These are phyloP conservation scores for Coemansia sp. DNA, from an alignment of 192 early-diverging fungal genomes.

Conservation along the genomic window DNA sequence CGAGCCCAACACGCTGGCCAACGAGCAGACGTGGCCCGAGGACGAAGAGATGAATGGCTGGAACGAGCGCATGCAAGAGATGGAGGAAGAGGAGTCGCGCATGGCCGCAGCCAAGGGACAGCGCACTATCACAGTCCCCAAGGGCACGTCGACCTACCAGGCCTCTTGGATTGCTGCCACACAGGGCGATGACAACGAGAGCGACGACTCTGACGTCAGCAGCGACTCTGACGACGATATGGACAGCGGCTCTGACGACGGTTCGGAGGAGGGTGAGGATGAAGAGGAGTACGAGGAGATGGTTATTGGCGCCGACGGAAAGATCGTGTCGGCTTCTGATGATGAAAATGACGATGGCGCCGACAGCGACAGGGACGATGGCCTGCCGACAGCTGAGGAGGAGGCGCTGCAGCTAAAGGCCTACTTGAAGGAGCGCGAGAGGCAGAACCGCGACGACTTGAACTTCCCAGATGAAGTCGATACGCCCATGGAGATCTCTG, in stretches of 20 bases:
- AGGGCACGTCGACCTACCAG: constrained; percentile 96
- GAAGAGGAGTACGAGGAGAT: constrained; percentile 37
- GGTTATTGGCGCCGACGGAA: constrained; percentile 10
- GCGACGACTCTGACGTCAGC: constrained; percentile 54
- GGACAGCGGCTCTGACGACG: constrained; percentile 49
- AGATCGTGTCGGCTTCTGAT: neutral
- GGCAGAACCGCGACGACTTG: constrained; percentile 62
- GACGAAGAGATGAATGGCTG: constrained; percentile 89
- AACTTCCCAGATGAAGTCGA: constrained; percentile 98
- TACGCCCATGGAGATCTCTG: constrained; percentile 82
- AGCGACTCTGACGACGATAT: constrained; percentile 35
- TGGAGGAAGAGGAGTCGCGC: constrained; percentile 36
- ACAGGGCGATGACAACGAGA: constrained; percentile 58
- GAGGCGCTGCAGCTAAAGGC: constrained; percentile 42
- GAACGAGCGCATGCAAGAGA: constrained; percentile 55
- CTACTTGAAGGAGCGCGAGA: constrained; percentile 58
- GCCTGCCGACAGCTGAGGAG: constrained; percentile 43
- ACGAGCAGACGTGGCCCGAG: constrained; percentile 99
- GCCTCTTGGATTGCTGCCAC: constrained; percentile 87
- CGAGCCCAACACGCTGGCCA: constrained; percentile 81
- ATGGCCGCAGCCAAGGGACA: constrained; percentile 18
- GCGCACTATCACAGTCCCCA: constrained; percentile 76
- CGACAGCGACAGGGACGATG: constrained; percentile 29
- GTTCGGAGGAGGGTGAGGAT: constrained; percentile 19
- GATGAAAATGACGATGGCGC: constrained; percentile 7